These are phyloP conservation scores for Byssoonygena ceratinophila DNA, from an alignment of 2,329 filamentous ascomycete genomes.

Conservation along the genomic window DNA sequence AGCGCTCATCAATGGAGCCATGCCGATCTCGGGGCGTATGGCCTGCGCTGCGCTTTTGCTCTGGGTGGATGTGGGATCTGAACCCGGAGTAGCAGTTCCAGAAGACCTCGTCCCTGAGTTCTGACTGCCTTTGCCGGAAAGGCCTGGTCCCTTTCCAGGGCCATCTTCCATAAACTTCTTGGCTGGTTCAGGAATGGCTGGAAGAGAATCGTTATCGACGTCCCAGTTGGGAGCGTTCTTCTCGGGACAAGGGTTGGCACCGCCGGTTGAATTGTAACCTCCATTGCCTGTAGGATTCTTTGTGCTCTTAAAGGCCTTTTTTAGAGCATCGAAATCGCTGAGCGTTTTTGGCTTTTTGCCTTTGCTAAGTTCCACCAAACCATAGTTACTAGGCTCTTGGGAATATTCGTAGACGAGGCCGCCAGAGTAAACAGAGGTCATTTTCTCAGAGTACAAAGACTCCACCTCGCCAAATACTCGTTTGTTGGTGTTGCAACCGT, in stretches of 20 bases:
- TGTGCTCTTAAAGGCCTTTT: constrained; percentile 42
- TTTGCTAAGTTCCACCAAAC: constrained; percentile 59
- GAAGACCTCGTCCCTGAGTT: constrained; percentile 42
- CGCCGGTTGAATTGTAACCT: constrained; percentile 47
- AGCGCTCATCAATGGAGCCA: constrained; percentile 44
- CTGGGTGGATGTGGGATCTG: constrained; percentile 19
- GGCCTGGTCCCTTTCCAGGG: constrained; percentile 48
- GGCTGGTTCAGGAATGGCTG: constrained; percentile 47
- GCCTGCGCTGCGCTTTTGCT: constrained; percentile 36
- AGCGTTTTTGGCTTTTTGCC: constrained; percentile 45
- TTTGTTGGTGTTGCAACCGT: constrained; percentile 73
- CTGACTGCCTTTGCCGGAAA: constrained; percentile 47
- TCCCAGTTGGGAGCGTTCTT: constrained; percentile 47
- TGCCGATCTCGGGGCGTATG: constrained; percentile 37
- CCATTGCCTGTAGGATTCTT: constrained; percentile 46
- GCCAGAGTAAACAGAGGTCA: constrained; percentile 86
- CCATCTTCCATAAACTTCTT: constrained; percentile 48
- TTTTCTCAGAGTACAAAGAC: constrained; percentile 68
- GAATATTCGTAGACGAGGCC: constrained; percentile 95
- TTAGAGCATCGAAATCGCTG: constrained; percentile 52
- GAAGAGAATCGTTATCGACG: constrained; percentile 44
- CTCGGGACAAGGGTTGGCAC: constrained; percentile 45
- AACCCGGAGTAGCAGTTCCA: constrained; percentile 38
- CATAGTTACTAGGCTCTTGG: constrained; percentile 65
- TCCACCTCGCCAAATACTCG: constrained; percentile 72